Evolutionary conservation across 805 yeast species (phyloP), one percentile per base, ranked within the genome.

Genomic region (Candida adriatica): DNA sequence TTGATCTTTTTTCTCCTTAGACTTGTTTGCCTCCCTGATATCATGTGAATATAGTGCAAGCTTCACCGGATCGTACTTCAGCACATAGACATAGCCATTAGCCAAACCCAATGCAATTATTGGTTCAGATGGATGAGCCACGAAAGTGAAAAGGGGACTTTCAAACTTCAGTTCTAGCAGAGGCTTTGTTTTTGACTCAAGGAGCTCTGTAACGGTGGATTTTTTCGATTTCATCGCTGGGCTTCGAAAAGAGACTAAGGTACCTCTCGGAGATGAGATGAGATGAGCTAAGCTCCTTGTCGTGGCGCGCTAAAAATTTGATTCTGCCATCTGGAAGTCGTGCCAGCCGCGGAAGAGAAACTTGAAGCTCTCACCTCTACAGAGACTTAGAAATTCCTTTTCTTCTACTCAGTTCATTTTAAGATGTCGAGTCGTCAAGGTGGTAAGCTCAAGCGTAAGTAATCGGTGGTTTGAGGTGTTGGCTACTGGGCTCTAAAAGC

Each of bases 401-500:
- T n/a, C n/a, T n/a, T n/a, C n/a, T n/a, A n/a, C n/a, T n/a, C n/a
- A n/a, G n/a, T n/a, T n/a, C n/a, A n/a, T n/a, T 23, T 8, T 23
- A 8, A 26, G 27, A 86, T 87, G 95, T 86, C 95, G 30, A 87
- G 95, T 51, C 87, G 96, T 68, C 96, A 88, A 70, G 96, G 96
- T 56, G 96, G 96, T 54, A 88, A 88, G 60, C 77, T 88, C 38
- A 88, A 88, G 76, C 96, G 87, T 65, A 53, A 39, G 75, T 62
- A 19, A 8, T 8, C 11, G 8, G 22, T 11, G 8, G 22, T 19
- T 19, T 19, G 22, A 8, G 22, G 22, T 19, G 8, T 11, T 8
- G 22, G 11, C 22, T 19, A n/a, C n/a, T n/a, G n/a, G n/a, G n/a
- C n/a, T n/a, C n/a, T n/a, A n/a, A n/a, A n/a, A n/a, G n/a, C n/a